Evolutionary conservation across 1,284 basidiomycete genomes (phyloP).

Genomic region (Irpex sp.): DNA sequence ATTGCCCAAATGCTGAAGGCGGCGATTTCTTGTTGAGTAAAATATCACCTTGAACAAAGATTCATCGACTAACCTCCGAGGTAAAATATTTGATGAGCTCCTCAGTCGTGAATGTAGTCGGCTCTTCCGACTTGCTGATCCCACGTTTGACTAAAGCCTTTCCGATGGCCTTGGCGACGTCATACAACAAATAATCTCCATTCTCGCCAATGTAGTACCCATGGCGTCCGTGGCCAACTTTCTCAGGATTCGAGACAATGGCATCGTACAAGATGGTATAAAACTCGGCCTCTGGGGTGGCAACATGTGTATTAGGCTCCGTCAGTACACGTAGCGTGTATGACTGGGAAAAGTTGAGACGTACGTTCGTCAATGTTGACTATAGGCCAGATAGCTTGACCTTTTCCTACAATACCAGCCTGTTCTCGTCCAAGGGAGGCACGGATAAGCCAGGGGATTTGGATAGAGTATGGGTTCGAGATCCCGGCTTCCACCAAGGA

Average conservation of each 20-base stretch:
- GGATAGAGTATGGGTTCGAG: not conserved
- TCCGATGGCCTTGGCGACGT: slow-evolving; percentile 29
- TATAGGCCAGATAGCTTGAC: not conserved
- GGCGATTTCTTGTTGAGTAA: too few species aligned
- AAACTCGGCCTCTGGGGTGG: not conserved
- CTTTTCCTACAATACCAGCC: not conserved
- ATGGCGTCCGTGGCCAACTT: slow-evolving; percentile 33
- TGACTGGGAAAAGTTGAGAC: not conserved
- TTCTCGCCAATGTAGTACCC: slow-evolving; percentile 45
- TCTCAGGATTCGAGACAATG: slow-evolving; percentile 10
- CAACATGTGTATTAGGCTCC: not conserved
- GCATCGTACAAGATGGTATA: slow-evolving; percentile 15
- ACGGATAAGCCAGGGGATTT: not conserved
- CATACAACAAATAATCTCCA: slow-evolving; percentile 36
- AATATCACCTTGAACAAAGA: too few species aligned
- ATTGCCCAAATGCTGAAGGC: too few species aligned
- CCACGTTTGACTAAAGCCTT: slow-evolving; percentile 26
- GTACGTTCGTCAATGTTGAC: not conserved
- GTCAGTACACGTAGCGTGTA: not conserved
- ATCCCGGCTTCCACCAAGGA: not conserved
- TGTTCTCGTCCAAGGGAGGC: not conserved
- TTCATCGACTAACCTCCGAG: slow-evolving; percentile 1
- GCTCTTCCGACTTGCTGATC: slow-evolving; percentile 1
- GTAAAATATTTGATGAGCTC: slow-evolving; percentile 10
- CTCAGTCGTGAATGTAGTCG: slow-evolving; percentile 4